Evolutionary conservation across 805 yeast species (phyloP), one percentile per base, ranked within the genome.

Genomic region (Candida quercuum): DNA sequence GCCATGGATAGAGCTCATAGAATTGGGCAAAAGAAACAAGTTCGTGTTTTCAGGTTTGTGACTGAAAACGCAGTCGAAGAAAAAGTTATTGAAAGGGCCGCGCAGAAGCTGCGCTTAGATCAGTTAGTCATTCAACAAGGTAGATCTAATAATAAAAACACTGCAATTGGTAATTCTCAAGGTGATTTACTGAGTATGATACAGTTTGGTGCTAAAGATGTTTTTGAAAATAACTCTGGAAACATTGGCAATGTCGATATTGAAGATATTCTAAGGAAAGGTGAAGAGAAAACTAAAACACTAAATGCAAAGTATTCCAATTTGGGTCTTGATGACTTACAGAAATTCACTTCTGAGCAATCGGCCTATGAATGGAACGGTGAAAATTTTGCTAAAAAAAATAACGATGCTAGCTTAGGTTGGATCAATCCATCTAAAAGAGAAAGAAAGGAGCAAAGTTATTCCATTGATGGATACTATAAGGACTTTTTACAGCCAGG

Each of bases 1-100:
- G 97, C 97, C 1, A 89, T 89, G 98, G 98, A 91, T 60, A 75
- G 98, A 56, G 98, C 97, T 1, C 98, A 89, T 57, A 78, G 98
- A 68, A 89, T 89, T 56, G 98, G 98, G 15, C 98, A 89, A 60
- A 91, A 86, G 58, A 91, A 91, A 56, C 99, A 91, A 64, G 99
- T 91, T 8, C 74, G 80, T 50, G 98, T 91, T 15, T 91, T 74
- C 59, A 69, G 99, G 47, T 86, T 91, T 63, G 95, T 91, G 20
- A 91, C 97, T 3, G 98, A 91, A 56, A 79, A 86, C 62, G 96
- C 98, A 1, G 86, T 91, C 51, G 99, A 91, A 56, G 99, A 91
- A 59, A 91, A 91, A 52, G 97, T 91, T 12, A 71, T 91, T 43
- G 98, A 91, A 55, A 74, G 97, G 41, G 99, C 99, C 1, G 94